These are phyloP conservation scores for Linaria vulgaris DNA, from an alignment of 257 asterid genomes.

Conservation along the genomic window DNA sequence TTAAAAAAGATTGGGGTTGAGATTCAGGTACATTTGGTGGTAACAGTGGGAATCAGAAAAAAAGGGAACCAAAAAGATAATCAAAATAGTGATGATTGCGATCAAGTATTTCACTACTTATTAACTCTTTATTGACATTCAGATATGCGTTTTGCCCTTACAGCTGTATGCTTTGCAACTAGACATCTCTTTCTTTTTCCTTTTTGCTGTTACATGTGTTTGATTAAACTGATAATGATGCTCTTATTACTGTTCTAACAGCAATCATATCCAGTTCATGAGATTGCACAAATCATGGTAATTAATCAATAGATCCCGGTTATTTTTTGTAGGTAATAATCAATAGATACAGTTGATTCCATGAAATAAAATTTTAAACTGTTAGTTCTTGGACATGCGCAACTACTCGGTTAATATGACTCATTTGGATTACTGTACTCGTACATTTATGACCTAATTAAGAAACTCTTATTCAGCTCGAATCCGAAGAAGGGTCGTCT, in stretches of 20 bases:
- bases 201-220: conserved; percentile 12
- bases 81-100: conserved; percentile 64
- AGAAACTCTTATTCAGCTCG: too few relatives aligned
- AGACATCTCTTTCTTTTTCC: conserved; percentile 22
- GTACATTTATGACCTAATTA: too few relatives aligned
- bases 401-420: too few relatives aligned
- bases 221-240: conserved; percentile 9
- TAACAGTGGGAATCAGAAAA: conserved; percentile 25
- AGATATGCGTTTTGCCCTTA: conserved; percentile 31
- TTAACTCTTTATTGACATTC: conserved; percentile 36
- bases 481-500: too few relatives aligned
- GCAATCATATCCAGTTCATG: not conserved
- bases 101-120: conserved; percentile 27
- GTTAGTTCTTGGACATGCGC: too few relatives aligned
- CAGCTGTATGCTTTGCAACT: conserved; percentile 47
- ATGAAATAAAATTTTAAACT: too few relatives aligned
- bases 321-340: too few relatives aligned
- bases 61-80: conserved; percentile 36
- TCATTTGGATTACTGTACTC: too few relatives aligned
- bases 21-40: conserved; percentile 36
- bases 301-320: too few relatives aligned
- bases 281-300: not conserved
- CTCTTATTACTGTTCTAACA: not conserved
- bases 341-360: too few relatives aligned
- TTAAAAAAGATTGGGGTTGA: conserved; percentile 22